Evolutionary conservation across 192 early-diverging fungal genomes (phyloP).

Genomic region (Coemansia sp.): DNA sequence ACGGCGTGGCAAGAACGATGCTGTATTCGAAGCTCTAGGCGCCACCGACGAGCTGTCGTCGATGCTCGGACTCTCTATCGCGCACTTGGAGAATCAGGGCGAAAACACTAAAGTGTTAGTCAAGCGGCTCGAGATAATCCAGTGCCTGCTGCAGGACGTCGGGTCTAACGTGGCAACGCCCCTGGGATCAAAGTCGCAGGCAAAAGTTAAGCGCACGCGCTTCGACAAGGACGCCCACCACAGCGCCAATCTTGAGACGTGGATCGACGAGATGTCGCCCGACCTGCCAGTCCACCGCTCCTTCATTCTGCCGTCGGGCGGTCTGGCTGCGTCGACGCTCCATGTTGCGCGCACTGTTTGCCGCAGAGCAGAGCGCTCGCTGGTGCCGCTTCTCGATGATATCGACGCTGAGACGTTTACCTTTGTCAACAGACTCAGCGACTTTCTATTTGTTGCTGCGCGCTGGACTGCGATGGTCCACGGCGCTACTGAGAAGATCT

Average conservation of each 20-base stretch:
- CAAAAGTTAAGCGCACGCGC: slow-evolving; percentile 64
- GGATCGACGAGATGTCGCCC: slow-evolving; percentile 80
- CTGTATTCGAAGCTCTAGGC: slow-evolving; percentile 89
- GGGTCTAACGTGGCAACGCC: slow-evolving; percentile 93
- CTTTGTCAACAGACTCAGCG: slow-evolving; percentile 66
- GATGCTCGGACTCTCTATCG: slow-evolving; percentile 46
- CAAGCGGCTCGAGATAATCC: slow-evolving; percentile 63
- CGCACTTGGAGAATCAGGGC: slow-evolving; percentile 25
- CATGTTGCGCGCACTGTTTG: slow-evolving; percentile 86
- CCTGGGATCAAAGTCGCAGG: slow-evolving; percentile 58
- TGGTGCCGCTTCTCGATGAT: slow-evolving; percentile 67
- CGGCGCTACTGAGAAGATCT: slow-evolving; percentile 73
- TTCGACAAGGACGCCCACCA: slow-evolving; percentile 75
- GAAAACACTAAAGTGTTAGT: slow-evolving; percentile 12
- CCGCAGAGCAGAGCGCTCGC: slow-evolving; percentile 80
- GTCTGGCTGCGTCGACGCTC: slow-evolving; percentile 73
- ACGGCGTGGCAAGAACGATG: slow-evolving; percentile 82
- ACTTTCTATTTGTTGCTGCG: slow-evolving; percentile 91
- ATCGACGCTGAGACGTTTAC: slow-evolving; percentile 29
- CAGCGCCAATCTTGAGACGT: slow-evolving; percentile 66
- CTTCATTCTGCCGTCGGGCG: slow-evolving; percentile 93
- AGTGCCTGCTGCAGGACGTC: slow-evolving; percentile 88
- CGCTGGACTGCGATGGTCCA: slow-evolving; percentile 75
- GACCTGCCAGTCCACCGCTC: slow-evolving; percentile 72
- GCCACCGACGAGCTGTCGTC: slow-evolving; percentile 85